These are phyloP conservation scores for Boletellus deceptivus DNA, from an alignment of 1,284 basidiomycete species.

Conservation along the genomic window DNA sequence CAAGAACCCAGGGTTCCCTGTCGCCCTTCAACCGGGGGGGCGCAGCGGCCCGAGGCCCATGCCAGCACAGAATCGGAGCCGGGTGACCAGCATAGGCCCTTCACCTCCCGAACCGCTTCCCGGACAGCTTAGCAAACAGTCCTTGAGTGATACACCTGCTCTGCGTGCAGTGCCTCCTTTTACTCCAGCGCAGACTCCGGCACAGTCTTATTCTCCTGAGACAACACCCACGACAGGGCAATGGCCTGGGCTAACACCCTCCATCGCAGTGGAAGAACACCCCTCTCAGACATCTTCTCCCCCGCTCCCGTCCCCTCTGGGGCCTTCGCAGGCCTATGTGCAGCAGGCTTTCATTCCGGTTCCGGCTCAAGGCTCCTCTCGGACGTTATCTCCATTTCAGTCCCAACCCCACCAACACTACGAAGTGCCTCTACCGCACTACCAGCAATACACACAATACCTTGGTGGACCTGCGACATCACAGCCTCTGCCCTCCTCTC, in stretches of 20 bases:
- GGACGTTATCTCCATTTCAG: slow-evolving; percentile 9
- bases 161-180: slow-evolving; percentile 5
- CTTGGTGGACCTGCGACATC: slow-evolving; percentile 4
- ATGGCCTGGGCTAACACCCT: slow-evolving; percentile 12
- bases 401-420: slow-evolving; percentile 18
- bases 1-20: slow-evolving; percentile 33
- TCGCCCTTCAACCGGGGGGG: slow-evolving; percentile 44
- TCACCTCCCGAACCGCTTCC: slow-evolving; percentile 8
- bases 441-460: slow-evolving; percentile 18
- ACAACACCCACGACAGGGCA: background rate
- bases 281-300: slow-evolving; percentile 7
- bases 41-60: slow-evolving; percentile 25
- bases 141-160: slow-evolving; percentile 12
- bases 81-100: slow-evolving; percentile 8
- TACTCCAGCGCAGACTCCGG: slow-evolving; percentile 8
- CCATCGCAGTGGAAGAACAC: slow-evolving; percentile 16
- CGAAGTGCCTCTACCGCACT: slow-evolving; percentile 3
- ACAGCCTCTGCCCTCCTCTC: slow-evolving; percentile 15
- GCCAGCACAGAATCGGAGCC: slow-evolving; percentile 22
- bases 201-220: slow-evolving; percentile 10
- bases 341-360: slow-evolving; percentile 16
- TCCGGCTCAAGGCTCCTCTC: slow-evolving; percentile 8
- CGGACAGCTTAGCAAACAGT: slow-evolving; percentile 12
- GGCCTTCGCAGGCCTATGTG: slow-evolving; percentile 4
- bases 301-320: background rate